phyloP scores from a whole-genome alignment of 306 rosid genomes.

The Cicer yamashitae region DNA sequence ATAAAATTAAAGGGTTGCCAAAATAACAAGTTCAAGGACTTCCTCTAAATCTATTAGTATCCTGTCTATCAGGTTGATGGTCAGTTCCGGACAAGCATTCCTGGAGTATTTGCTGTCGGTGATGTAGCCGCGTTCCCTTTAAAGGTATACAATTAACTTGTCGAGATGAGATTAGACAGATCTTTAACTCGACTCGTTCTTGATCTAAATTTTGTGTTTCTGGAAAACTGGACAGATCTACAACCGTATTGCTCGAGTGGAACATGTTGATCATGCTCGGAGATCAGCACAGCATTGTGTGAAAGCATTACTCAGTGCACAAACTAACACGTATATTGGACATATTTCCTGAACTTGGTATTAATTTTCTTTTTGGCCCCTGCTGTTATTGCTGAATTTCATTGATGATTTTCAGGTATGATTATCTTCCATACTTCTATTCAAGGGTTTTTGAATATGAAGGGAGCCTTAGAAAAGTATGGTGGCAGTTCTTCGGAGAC shows the following conservation, averaged over 20 bases:
- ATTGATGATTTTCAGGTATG: slow-evolving; percentile 66
- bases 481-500: slow-evolving; percentile 99
- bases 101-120: slow-evolving; percentile 90
- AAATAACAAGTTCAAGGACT: slow-evolving; percentile 7
- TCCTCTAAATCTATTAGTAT: slow-evolving; percentile 25
- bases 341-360: slow-evolving; percentile 26
- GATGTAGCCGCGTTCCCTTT: slow-evolving; percentile 92
- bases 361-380: slow-evolving; percentile 1
- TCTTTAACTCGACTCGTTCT: slow-evolving; percentile 48
- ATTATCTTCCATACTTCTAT: slow-evolving; percentile 93
- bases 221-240: slow-evolving; percentile 65
- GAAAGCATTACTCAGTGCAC: slow-evolving; percentile 77
- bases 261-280: slow-evolving; percentile 99
- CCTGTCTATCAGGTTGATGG: slow-evolving; percentile 78
- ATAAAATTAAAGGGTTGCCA: slow-evolving; percentile 30
- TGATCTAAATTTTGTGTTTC: slow-evolving; percentile 33
- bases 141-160: slow-evolving; percentile 59
- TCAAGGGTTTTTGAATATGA: slow-evolving; percentile 93
- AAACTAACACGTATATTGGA: slow-evolving; percentile 65
- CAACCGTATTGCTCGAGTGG: slow-evolving; percentile 77
- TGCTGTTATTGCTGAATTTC: slow-evolving; percentile 30
- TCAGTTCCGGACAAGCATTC: slow-evolving; percentile 72
- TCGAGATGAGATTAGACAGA: slow-evolving; percentile 54
- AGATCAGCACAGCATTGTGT: slow-evolving; percentile 84
- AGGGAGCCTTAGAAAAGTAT: slow-evolving; percentile 86